Conservation (phyloP, 371 early-diverging fungal species). For the Syncephalastrum contaminatum region DNA sequence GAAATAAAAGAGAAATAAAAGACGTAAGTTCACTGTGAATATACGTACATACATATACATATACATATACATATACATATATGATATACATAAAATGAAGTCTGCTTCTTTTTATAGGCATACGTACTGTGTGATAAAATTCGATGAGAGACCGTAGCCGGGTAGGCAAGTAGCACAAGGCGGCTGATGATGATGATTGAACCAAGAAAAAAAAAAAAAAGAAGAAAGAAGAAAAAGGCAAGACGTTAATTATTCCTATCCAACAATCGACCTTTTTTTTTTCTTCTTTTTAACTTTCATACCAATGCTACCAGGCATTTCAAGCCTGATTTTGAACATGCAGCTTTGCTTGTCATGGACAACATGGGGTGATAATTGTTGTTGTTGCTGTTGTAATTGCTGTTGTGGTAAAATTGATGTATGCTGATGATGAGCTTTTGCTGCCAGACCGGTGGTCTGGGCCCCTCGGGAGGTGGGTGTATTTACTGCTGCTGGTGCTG, state of each 20-base stretch:
- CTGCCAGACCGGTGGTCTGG: too few relatives aligned
- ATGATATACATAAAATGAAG: background rate
- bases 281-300: background rate
- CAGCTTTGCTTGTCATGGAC: slow-evolving; percentile 15
- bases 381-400: too few relatives aligned
- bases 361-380: slow-evolving; percentile 10
- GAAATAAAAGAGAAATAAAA: too few relatives aligned
- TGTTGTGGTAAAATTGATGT: too few relatives aligned
- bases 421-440: too few relatives aligned
- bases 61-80: background rate
- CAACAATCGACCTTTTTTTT: background rate
- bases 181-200: slow-evolving; percentile 10
- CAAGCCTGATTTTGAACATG: slow-evolving; percentile 24
- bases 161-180: slow-evolving; percentile 29
- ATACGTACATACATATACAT: slow-evolving; percentile 1
- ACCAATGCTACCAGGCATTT: slow-evolving; percentile 19
- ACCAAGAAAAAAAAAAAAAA: slow-evolving; percentile 4
- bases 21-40: too few relatives aligned
- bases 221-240: background rate
- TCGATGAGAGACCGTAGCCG: slow-evolving; percentile 18
- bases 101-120: too few relatives aligned
- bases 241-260: background rate
- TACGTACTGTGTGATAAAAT: slow-evolving; percentile 30
- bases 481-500: too few relatives aligned
- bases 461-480: too few relatives aligned